Conservation (phyloP, 441 rosid genomes). For the Adansonia madagascariensis region DNA sequence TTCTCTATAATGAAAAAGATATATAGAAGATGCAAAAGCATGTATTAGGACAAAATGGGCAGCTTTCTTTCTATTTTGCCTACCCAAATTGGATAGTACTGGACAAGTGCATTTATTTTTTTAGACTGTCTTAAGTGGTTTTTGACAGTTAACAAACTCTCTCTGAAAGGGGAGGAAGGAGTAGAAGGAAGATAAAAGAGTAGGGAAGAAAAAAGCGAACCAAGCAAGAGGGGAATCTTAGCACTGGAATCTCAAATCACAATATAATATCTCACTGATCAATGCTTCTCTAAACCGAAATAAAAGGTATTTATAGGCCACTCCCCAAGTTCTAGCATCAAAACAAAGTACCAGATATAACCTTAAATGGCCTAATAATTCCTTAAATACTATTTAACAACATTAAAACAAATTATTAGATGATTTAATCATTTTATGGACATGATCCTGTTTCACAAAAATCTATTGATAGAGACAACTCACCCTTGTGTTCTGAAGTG, state of each 20-base stretch:
- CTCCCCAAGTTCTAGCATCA: neutral
- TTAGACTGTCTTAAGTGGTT: neutral
- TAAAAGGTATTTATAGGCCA: neutral
- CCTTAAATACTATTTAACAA: neutral
- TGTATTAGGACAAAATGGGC: neutral
- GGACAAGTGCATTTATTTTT: neutral
- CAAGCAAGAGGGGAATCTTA: neutral
- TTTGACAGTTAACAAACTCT: neutral
- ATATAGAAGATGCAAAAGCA: neutral
- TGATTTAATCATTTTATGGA: neutral
- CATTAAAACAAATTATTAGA: neutral
- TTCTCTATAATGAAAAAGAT: neutral
- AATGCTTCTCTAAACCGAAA: neutral
- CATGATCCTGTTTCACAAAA: neutral
- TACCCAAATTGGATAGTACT: neutral
- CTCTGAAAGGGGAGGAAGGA: neutral
- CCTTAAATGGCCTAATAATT: neutral
- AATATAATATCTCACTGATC: neutral
- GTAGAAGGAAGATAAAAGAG: neutral
- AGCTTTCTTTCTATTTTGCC: neutral
- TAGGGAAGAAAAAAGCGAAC: neutral
- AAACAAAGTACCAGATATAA: neutral
- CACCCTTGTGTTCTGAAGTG: neutral
- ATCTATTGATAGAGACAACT: neutral
- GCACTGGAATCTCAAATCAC: neutral